Base-by-base conservation (phyloP, 768 basidiomycete species). In the Rhodotorula taiwanensis region DNA sequence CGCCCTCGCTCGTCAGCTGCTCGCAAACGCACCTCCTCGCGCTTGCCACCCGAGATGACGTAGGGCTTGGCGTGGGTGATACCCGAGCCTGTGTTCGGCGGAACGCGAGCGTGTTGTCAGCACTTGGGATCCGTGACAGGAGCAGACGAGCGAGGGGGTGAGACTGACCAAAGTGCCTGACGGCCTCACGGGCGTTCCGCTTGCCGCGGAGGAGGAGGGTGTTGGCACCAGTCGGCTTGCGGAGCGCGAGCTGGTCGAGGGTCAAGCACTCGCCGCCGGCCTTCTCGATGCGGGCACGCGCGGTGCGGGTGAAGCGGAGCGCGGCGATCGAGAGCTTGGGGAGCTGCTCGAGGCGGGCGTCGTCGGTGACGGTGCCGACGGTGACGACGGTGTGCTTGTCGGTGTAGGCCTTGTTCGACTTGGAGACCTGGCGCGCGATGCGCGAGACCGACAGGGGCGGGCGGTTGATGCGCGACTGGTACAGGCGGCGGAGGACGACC, bases 381-480 rank as follows among this genome's bases (percentile, higher is more conserved):
- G 82, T 79, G 67, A 98, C 93, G 73, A 99, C 81, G 73, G 86
- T 83, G 80, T 97, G 93, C 70, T 85, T 83, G 66, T 81, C 80
- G 44, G 81, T 82, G 61, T 66, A 55, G 43, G 58, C 53, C 60
- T 69, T 73, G 74, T 76, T 74, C 43, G 75, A 67, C 76, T 79
- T 78, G 70, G 75, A 73, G 70, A 72, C 72, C 65, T 74, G 72
- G 47, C 71, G 64, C 68, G 89, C 86, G 73, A 98, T 90, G 75
- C 87, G 83, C 65, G 94, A 98, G 72, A 99, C 83, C 72, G 94
- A 97, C 71, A 98, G 79, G 61, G 95, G 94, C 44, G 94, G 89
- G 65, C 92, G 90, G 84, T 98, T 99, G 83, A 82, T 83, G 81
- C 92, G 94, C 76, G 89, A 93, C 78, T 91, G 85, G 84, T 91